Conservation (phyloP, 2,329 filamentous ascomycete species). For the Myriosclerotinia curreyana region DNA sequence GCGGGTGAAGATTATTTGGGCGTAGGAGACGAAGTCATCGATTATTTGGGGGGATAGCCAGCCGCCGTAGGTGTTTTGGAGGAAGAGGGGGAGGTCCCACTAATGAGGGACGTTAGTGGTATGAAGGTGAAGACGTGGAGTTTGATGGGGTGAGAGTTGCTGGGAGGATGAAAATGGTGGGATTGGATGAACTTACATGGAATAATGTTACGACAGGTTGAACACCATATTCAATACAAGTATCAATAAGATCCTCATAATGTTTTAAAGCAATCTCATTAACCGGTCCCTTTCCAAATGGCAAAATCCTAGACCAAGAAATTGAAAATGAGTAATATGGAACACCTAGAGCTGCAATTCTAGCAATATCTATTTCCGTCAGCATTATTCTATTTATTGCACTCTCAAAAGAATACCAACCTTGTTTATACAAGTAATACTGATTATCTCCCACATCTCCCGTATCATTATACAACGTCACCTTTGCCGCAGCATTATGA, state of each 20-base stretch:
- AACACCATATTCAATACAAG: constrained; percentile 50
- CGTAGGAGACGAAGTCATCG: constrained; percentile 52
- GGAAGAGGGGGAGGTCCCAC: constrained; percentile 36
- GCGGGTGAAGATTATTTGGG: constrained; percentile 49
- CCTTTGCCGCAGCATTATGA: constrained; percentile 26
- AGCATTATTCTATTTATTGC: neutral
- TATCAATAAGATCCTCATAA: constrained; percentile 53
- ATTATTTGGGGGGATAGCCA: constrained; percentile 48
- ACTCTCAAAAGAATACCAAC: constrained; percentile 35
- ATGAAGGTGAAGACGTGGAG: neutral
- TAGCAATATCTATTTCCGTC: constrained; percentile 45
- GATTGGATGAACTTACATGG: constrained; percentile 37
- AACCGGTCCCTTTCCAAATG: constrained; percentile 50
- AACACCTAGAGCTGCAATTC: constrained; percentile 51
- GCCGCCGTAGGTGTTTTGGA: constrained; percentile 44
- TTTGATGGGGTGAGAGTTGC: neutral
- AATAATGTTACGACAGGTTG: constrained; percentile 48
- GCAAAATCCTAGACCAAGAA: constrained; percentile 51
- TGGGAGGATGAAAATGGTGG: neutral
- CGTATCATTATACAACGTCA: constrained; percentile 42
- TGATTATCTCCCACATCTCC: constrained; percentile 42
- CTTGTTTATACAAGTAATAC: constrained; percentile 56
- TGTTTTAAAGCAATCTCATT: constrained; percentile 51
- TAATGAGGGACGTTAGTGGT: neutral
- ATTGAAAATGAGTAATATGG: constrained; percentile 53